These are phyloP conservation scores for Penstemon eatonii DNA, from an alignment of 257 asterid species.

Conservation along the genomic window DNA sequence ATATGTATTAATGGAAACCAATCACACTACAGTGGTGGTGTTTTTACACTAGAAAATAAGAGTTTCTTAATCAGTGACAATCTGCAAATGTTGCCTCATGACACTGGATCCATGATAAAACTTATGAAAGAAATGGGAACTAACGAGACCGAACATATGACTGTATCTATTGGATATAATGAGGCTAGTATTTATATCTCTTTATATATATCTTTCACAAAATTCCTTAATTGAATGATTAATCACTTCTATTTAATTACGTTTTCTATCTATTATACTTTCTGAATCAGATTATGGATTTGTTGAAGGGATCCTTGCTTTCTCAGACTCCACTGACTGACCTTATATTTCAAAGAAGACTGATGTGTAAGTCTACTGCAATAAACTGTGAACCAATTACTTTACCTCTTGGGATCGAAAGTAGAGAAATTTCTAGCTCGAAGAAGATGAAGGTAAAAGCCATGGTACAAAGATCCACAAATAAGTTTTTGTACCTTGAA, in stretches of 20 bases:
- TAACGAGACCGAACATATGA: not conserved
- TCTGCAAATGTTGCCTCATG: not conserved
- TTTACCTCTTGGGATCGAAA: no score
- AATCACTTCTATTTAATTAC: no score
- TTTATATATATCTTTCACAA: not conserved
- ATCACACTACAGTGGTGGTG: no score
- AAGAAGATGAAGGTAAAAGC: slow-evolving; percentile 22
- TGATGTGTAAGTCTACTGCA: not conserved
- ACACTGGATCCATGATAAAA: not conserved
- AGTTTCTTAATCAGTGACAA: not conserved
- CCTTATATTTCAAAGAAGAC: not conserved
- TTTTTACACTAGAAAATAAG: no score
- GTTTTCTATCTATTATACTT: not conserved
- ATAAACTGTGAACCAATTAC: not conserved
- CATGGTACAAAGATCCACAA: slow-evolving; percentile 24
- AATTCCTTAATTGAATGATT: not conserved
- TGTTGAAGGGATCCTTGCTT: slow-evolving; percentile 20
- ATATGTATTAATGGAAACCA: fast-evolving
- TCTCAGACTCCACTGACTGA: slow-evolving; percentile 31
- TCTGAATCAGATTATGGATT: slow-evolving; percentile 22
- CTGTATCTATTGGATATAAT: slow-evolving; percentile 2
- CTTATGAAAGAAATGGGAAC: not conserved
- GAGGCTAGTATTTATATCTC: not conserved
- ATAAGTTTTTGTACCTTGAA: slow-evolving; percentile 26
- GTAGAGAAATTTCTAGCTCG: no score